These are phyloP conservation scores for Globisporangium viniferum DNA, from an alignment of 352 stramenopile species.

Conservation along the genomic window DNA sequence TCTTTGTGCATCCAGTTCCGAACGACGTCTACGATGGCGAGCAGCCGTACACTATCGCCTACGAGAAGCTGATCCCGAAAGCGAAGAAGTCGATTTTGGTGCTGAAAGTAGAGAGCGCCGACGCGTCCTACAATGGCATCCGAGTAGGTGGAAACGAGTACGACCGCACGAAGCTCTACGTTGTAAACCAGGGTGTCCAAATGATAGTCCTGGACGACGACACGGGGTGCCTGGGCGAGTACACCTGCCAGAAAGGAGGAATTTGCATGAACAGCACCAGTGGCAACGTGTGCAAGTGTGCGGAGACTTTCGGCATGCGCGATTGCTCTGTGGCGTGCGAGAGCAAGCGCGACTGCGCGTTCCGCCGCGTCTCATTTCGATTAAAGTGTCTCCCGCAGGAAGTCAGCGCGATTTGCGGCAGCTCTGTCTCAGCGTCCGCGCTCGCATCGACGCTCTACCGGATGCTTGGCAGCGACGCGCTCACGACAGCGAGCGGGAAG, in stretches of 20 bases:
- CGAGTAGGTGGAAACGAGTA: conserved; percentile 48
- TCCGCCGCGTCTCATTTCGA: conserved; percentile 42
- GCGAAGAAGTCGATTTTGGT: conserved; percentile 40
- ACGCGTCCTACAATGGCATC: conserved; percentile 42
- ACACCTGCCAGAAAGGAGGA: conserved; percentile 46
- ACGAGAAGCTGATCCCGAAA: conserved; percentile 53
- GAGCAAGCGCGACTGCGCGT: conserved; percentile 41
- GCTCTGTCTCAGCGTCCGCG: conserved; percentile 32
- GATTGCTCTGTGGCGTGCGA: conserved; percentile 44
- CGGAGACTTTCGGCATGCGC: conserved; percentile 51
- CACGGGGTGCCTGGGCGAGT: conserved; percentile 61
- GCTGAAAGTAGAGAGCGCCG: conserved; percentile 36
- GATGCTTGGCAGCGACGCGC: conserved; percentile 39
- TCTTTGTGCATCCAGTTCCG: conserved; percentile 37
- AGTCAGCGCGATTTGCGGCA: conserved; percentile 29
- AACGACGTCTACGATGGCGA: conserved; percentile 55
- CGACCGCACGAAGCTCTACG: conserved; percentile 27
- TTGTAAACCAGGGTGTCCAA: conserved; percentile 36
- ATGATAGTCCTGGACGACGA: conserved; percentile 58
- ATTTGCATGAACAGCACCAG: conserved; percentile 25
- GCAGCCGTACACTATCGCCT: conserved; percentile 45
- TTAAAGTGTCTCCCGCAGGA: conserved; percentile 29
- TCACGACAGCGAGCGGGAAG: conserved; percentile 38
- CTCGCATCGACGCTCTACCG: conserved; percentile 50
- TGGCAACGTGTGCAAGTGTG: conserved; percentile 44